These are phyloP conservation scores for Pelargonium exstipulatum DNA, from an alignment of 441 rosid species.

Conservation along the genomic window DNA sequence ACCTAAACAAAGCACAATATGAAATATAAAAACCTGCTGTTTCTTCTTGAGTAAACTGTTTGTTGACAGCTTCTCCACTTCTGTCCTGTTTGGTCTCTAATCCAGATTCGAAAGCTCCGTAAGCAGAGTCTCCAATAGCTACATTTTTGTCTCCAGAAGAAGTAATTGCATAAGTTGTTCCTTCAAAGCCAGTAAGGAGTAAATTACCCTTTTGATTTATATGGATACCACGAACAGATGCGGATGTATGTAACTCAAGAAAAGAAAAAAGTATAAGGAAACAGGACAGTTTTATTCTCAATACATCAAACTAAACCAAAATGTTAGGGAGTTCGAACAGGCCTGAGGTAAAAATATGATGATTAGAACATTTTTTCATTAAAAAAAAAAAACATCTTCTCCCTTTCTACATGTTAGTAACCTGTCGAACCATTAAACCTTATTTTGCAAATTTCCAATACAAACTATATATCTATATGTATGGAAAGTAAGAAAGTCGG, in stretches of 20 bases:
- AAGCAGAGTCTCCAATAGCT: too few species aligned
- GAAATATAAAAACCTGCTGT: too few species aligned
- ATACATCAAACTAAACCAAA: neutral
- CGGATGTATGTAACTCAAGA: neutral
- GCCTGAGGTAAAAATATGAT: neutral
- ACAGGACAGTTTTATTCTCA: neutral
- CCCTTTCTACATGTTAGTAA: neutral
- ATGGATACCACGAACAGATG: too few species aligned
- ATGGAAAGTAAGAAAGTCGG: conserved; percentile 1
- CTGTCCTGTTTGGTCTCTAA: too few species aligned
- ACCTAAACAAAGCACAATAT: too few species aligned
- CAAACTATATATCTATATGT: neutral
- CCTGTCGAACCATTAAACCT: neutral
- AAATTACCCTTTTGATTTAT: too few species aligned
- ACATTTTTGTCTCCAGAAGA: too few species aligned
- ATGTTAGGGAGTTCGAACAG: neutral
- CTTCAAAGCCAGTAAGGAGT: too few species aligned
- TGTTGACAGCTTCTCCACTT: too few species aligned
- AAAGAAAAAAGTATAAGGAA: neutral
- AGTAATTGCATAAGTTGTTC: too few species aligned
- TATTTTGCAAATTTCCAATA: neutral
- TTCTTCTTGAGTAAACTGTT: too few species aligned
- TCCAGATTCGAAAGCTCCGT: too few species aligned
- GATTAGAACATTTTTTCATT: neutral
- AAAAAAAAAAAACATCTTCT: neutral